Evolutionary conservation across 768 basidiomycete species (phyloP), one percentile per base, ranked within the genome.

Genomic region (Mycena pura): DNA sequence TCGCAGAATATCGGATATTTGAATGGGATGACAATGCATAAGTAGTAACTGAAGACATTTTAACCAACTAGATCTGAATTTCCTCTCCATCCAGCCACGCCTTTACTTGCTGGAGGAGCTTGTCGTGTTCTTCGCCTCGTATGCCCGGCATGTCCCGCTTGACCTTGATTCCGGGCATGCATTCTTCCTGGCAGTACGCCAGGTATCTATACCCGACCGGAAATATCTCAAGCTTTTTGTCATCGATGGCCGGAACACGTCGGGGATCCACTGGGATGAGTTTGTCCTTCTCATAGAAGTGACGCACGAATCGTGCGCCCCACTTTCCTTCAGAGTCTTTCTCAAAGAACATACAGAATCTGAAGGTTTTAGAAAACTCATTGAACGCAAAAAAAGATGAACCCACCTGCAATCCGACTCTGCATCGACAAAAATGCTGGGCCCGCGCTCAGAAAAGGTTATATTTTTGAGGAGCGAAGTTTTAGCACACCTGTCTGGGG

Each of bases 271-370:
- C 66, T 10, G 68, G 60, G 17, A 69, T 62, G 6, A 69, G 66
- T 25, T 67, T 67, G 63, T 69, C 68, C 60, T 69, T 69, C 41
- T 69, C 68, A 34, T 69, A 69, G n/a, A 69, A 67, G 46, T 69
- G 68, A 21, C 68, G 60, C n/a, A 69, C 68, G 51, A 67, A 69
- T 38, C 49, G 60, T 9, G 63, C 66, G 40, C 66, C 63, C 68
- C 68, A 69, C 7, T 44, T 63, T 25, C 55, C 60, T 0, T 9
- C 21, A 0, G 28, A 29, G 40, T 66, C 56, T 27, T 65, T 64
- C 27, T 65, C 63, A 58, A 69, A 69, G 55, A 69, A 69, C 57
- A 69, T 63, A 22, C 68, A 69, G 31, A 69, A 69, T 1, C 68
- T 69, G 31, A 11, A 31, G 9, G 14, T 17, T 7, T 3, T 10